Conservation (phyloP, 306 rosid species). For the Hylodesmum podocarpum region DNA sequence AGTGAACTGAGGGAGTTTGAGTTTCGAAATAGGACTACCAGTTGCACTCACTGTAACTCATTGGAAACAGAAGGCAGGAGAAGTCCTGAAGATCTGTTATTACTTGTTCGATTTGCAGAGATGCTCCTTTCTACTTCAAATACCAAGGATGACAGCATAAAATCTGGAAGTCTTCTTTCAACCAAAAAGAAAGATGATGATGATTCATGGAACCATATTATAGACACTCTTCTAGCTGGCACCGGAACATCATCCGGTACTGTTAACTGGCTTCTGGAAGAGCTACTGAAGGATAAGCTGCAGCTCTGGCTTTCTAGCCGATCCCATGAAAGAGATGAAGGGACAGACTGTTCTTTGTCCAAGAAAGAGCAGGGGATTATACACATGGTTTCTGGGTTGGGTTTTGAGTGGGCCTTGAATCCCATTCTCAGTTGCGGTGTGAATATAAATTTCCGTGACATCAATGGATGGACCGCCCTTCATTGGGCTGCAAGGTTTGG, state of each 20-base stretch:
- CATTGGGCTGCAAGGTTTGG: slow-evolving; percentile 98
- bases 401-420: slow-evolving; percentile 87
- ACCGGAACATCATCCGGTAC: slow-evolving; percentile 68
- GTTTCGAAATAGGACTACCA: slow-evolving; percentile 49
- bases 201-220: slow-evolving; percentile 65
- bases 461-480: slow-evolving; percentile 90
- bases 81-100: slow-evolving; percentile 76
- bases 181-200: slow-evolving; percentile 49
- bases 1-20: slow-evolving; percentile 91
- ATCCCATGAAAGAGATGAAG: slow-evolving; percentile 43
- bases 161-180: slow-evolving; percentile 37
- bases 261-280: slow-evolving; percentile 78
- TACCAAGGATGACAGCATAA: slow-evolving; percentile 34
- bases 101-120: slow-evolving; percentile 80
- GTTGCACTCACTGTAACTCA: slow-evolving; percentile 43
- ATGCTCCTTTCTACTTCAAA: slow-evolving; percentile 63
- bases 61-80: slow-evolving; percentile 48
- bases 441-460: slow-evolving; percentile 89
- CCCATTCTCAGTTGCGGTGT: slow-evolving; percentile 76
- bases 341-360: slow-evolving; percentile 66
- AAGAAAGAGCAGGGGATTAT: slow-evolving; percentile 91
- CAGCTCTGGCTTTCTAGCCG: slow-evolving; percentile 69
- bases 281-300: slow-evolving; percentile 81
- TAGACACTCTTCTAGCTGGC: slow-evolving; percentile 67
- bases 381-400: slow-evolving; percentile 92